phyloP scores from a whole-genome alignment of 345 rosid species.

The Corymbia maculata region DNA sequence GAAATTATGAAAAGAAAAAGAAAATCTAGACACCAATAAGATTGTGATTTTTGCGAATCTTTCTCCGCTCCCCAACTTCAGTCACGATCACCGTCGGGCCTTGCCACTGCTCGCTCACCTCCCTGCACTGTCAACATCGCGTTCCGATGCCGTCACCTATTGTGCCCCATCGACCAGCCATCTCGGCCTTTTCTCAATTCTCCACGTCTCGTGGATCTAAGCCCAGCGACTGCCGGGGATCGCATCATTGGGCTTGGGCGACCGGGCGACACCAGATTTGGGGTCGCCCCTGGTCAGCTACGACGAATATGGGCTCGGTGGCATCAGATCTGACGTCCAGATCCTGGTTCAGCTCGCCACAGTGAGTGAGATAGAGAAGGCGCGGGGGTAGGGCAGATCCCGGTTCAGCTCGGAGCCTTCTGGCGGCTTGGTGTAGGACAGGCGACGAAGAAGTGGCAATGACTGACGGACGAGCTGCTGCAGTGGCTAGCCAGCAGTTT shows the following conservation, averaged over 20 bases:
- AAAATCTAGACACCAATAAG: neutral
- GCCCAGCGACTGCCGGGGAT: too few relatives aligned
- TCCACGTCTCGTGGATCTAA: too few relatives aligned
- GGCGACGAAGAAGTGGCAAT: neutral
- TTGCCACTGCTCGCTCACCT: neutral
- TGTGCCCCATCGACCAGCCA: neutral
- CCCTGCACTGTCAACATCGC: neutral
- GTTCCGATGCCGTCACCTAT: fast-evolving
- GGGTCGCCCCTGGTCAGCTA: fast-evolving
- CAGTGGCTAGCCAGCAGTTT: neutral
- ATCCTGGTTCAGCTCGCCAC: neutral
- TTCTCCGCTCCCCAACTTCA: neutral
- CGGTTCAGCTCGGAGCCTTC: neutral
- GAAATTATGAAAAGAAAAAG: fast-evolving
- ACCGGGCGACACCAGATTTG: neutral
- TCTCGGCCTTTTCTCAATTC: too few relatives aligned
- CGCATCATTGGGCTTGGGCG: too few relatives aligned
- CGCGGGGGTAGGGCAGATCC: fast-evolving
- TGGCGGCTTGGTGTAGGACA: neutral
- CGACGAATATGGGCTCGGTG: fast-evolving
- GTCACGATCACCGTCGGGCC: neutral
- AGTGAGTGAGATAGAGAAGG: neutral
- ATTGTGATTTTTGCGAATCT: too few relatives aligned
- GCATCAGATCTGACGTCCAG: neutral
- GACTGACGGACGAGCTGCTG: neutral